Conservation (phyloP, 495 filamentous ascomycete species). For the Neurospora sp. region DNA sequence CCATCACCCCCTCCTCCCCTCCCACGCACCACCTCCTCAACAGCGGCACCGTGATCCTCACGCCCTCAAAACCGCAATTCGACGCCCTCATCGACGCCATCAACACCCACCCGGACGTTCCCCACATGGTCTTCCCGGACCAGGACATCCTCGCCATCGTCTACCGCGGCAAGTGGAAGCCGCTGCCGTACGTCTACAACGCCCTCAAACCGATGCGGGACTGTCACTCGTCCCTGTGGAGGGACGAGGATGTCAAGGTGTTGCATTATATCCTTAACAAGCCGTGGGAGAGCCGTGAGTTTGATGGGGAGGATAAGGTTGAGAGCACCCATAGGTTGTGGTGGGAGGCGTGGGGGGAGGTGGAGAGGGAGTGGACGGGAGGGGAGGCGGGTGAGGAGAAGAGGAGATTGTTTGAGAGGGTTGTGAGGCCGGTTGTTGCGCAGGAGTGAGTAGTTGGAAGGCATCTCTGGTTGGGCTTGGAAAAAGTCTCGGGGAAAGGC, state of each 20-base stretch:
- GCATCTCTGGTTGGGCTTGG: background rate
- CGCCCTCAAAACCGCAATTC: slow-evolving; percentile 23
- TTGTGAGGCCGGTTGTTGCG: slow-evolving; percentile 29
- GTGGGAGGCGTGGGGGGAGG: slow-evolving; percentile 26
- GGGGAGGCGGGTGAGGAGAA: slow-evolving; percentile 15
- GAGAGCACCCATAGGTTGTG: slow-evolving; percentile 29
- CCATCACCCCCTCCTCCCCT: slow-evolving; percentile 20
- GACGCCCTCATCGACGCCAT: slow-evolving; percentile 27
- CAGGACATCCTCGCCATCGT: slow-evolving; percentile 31
- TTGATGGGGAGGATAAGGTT: slow-evolving; percentile 18
- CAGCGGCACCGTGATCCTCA: slow-evolving; percentile 28
- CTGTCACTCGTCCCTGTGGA: slow-evolving; percentile 23
- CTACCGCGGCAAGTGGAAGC: slow-evolving; percentile 28
- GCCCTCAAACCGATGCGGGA: slow-evolving; percentile 30
- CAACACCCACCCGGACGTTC: slow-evolving; percentile 33
- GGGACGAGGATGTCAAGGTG: slow-evolving; percentile 26
- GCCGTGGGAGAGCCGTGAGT: slow-evolving; percentile 28
- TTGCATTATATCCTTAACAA: slow-evolving; percentile 31
- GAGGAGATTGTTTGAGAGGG: slow-evolving; percentile 22
- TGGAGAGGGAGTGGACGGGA: slow-evolving; percentile 27
- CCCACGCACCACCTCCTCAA: slow-evolving; percentile 32
- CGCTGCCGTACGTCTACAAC: slow-evolving; percentile 28
- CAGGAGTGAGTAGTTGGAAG: slow-evolving; percentile 14
- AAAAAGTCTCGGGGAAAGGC: background rate
- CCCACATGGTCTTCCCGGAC: slow-evolving; percentile 32